Conservation (phyloP, 1,139 yeast genomes). For the Diutina mesorugosa region DNA sequence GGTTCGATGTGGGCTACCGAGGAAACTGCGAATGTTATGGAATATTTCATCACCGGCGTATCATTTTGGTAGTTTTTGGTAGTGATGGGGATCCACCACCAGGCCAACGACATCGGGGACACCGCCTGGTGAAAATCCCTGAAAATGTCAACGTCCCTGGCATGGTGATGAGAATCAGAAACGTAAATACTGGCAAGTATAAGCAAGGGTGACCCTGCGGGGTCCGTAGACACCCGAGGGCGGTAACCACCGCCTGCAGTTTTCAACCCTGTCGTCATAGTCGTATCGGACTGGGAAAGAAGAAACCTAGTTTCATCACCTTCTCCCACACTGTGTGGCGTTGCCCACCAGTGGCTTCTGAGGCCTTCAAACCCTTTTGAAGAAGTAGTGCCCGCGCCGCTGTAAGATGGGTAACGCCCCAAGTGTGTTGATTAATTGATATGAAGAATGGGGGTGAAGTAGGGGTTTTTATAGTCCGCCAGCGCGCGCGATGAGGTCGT, state of each 20-base stretch:
- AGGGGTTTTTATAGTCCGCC: not conserved
- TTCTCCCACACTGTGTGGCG: constrained; percentile 6
- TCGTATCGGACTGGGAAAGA: constrained; percentile 80
- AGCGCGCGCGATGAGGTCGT: constrained; percentile 1
- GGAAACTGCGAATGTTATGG: constrained; percentile 87
- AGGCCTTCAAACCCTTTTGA: not conserved
- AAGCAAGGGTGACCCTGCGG: constrained; percentile 28
- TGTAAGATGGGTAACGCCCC: not conserved
- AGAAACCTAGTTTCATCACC: constrained; percentile 52
- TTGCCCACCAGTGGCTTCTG: not conserved
- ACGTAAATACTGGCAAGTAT: constrained; percentile 79
- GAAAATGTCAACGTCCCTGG: constrained; percentile 4
- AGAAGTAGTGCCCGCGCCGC: not conserved
- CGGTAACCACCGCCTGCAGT: constrained; percentile 28
- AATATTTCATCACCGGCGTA: constrained; percentile 57
- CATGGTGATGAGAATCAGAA: constrained; percentile 39
- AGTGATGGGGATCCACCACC: not conserved
- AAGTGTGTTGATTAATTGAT: not conserved
- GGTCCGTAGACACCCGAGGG: constrained; percentile 21
- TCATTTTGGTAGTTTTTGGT: not conserved
- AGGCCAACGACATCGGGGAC: not conserved
- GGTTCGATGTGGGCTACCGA: constrained; percentile 83
- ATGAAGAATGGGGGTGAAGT: not conserved
- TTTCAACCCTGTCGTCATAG: constrained; percentile 76
- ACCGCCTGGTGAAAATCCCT: constrained; percentile 5